These are phyloP conservation scores for Mortierella sp. DNA, from an alignment of 371 early-diverging fungal genomes.

Conservation along the genomic window DNA sequence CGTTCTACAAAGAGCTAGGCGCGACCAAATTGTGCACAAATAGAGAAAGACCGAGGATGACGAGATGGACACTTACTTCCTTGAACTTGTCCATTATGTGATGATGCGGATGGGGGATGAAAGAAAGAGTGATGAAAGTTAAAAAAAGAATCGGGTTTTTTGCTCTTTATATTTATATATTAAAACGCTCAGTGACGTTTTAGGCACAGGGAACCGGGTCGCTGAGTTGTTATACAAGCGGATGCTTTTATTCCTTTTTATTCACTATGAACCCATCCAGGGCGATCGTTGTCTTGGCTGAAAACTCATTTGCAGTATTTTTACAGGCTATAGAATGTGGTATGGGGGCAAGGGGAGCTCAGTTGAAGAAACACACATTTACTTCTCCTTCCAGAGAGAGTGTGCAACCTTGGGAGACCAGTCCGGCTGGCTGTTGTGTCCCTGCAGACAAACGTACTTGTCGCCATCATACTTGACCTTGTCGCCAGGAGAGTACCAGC, in stretches of 20 bases:
- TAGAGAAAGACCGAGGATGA: neutral
- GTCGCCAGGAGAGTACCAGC: constrained; percentile 65
- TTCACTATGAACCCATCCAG: neutral
- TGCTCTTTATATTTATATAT: constrained; percentile 1
- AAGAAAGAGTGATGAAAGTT: constrained; percentile 16
- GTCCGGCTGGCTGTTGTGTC: constrained; percentile 66
- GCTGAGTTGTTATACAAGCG: too few species aligned
- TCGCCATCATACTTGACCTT: constrained; percentile 65
- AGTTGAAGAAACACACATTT: neutral
- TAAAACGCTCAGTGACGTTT: neutral
- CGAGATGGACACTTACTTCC: constrained; percentile 55
- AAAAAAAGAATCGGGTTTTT: neutral
- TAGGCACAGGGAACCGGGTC: too few species aligned
- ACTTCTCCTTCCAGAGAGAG: constrained; percentile 64
- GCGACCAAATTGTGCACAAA: neutral
- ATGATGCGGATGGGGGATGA: constrained; percentile 15
- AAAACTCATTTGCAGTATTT: neutral
- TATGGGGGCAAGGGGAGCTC: neutral
- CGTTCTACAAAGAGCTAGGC: too few species aligned
- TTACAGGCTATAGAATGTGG: neutral
- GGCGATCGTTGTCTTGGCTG: too few species aligned
- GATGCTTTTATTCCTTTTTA: neutral
- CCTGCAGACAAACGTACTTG: constrained; percentile 67
- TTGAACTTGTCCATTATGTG: constrained; percentile 65
- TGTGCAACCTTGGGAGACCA: constrained; percentile 66